Evolutionary conservation across 768 basidiomycete species (phyloP).

Genomic region (Kwoniella sp.): DNA sequence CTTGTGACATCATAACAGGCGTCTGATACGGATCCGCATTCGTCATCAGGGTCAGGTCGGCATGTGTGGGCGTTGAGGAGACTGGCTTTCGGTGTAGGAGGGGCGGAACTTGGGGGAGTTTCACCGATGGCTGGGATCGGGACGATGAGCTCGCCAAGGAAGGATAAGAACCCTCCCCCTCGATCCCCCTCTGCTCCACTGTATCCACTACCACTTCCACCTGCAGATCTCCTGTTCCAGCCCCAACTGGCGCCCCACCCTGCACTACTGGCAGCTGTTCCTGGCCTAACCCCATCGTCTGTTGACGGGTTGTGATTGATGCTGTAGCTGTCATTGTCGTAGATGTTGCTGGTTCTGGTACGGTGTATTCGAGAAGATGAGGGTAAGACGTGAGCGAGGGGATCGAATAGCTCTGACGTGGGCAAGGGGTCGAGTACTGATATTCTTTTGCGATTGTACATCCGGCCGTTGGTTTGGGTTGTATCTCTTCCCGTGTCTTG

Average conservation of each 20-base stretch:
- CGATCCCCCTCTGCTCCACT: conserved; percentile 3
- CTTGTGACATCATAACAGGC: not conserved
- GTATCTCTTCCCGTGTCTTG: conserved; percentile 1
- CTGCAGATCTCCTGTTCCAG: conserved; percentile 15
- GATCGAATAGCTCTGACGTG: conserved; percentile 32
- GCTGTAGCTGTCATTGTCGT: not conserved
- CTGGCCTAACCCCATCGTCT: not conserved
- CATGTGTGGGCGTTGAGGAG: not conserved
- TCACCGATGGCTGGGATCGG: conserved; percentile 22
- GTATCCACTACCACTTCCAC: conserved; percentile 17
- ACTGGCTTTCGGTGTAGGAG: not conserved
- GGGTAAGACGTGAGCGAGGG: conserved; percentile 32
- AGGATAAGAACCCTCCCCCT: conserved; percentile 23
- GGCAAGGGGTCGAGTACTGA: conserved; percentile 40
- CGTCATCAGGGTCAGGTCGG: not conserved
- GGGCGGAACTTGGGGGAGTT: not conserved
- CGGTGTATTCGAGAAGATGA: conserved; percentile 5
- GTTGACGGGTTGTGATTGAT: not conserved
- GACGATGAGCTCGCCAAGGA: conserved; percentile 31
- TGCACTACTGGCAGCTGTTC: not conserved
- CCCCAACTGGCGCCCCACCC: not conserved
- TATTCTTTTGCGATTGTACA: conserved; percentile 22
- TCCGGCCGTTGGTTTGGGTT: conserved; percentile 4
- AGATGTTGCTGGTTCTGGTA: conserved; percentile 8
- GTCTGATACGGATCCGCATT: not conserved